A percentile compares a stretch with the other conserved stretches of the same genome.
Conservation (phyloP, 768 basidiomycete genomes). For the Trametes villosa region DNA sequence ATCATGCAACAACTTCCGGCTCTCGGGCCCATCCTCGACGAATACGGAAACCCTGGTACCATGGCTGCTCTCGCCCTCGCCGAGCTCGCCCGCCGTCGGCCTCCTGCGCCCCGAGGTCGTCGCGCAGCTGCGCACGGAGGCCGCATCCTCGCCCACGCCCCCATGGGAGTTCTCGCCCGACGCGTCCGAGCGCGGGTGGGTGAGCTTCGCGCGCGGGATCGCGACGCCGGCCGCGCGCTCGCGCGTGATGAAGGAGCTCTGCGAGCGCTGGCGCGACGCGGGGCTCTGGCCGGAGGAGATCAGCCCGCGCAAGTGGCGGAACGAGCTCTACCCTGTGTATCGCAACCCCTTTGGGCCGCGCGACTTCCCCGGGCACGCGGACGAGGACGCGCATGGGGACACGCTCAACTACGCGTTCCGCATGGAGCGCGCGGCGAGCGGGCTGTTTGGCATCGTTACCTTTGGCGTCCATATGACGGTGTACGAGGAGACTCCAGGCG, state of each 20-base stretch:
- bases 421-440: conserved; percentile 88
- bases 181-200: conserved; percentile 18
- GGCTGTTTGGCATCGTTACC: conserved; percentile 87
- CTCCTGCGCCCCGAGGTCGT: conserved; percentile 63
- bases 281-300: conserved; percentile 66
- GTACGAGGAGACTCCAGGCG: conserved; percentile 54
- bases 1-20: conserved; percentile 71
- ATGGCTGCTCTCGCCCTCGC: conserved; percentile 55
- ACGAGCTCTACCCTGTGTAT: conserved; percentile 83
- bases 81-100: conserved; percentile 60
- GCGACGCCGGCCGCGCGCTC: conserved; percentile 64
- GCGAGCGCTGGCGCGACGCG: conserved; percentile 75
- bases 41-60: conserved; percentile 55
- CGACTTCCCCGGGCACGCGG: conserved; percentile 40
- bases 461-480: conserved; percentile 92
- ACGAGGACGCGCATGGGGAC: conserved; percentile 17
- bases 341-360: conserved; percentile 66
- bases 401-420: conserved; percentile 74
- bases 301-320: conserved; percentile 81
- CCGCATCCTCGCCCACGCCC: conserved; percentile 39
- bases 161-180: conserved; percentile 41
- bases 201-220: conserved; percentile 57
- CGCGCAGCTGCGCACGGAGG: conserved; percentile 56
- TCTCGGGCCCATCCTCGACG: no score
- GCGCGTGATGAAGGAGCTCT: conserved; percentile 63